Evolutionary conservation across 345 rosid species (phyloP).

Genomic region (Populus euphratica): DNA sequence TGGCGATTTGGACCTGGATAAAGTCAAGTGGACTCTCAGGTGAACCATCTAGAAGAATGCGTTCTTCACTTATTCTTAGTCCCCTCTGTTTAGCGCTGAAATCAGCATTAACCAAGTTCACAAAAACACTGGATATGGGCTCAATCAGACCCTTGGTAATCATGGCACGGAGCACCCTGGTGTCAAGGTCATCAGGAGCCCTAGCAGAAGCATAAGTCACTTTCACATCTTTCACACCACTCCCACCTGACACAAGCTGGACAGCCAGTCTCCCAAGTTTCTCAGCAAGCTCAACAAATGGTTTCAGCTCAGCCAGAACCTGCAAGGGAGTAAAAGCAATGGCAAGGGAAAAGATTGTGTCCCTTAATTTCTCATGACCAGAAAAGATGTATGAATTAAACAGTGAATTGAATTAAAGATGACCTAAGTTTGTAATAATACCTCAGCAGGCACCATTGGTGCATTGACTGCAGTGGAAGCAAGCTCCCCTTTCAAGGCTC

Average conservation of each 20-base stretch:
- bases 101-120: conserved; percentile 32
- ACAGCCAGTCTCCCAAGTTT: conserved; percentile 31
- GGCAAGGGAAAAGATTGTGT: background rate
- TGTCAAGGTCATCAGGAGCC: conserved; percentile 29
- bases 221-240: conserved; percentile 23
- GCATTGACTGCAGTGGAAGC: conserved; percentile 34
- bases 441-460: conserved; percentile 37
- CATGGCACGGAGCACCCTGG: conserved; percentile 30
- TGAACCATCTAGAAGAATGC: conserved; percentile 21
- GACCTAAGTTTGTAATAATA: conserved; percentile 1
- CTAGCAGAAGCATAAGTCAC: conserved; percentile 24
- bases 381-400: background rate
- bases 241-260: conserved; percentile 26
- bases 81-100: conserved; percentile 32
- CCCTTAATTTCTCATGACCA: background rate
- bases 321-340: background rate
- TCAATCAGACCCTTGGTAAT: conserved; percentile 30
- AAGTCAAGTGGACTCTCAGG: conserved; percentile 27
- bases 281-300: conserved; percentile 27
- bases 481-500: conserved; percentile 30
- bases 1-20: conserved; percentile 26
- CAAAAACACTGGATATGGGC: conserved; percentile 23
- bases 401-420: background rate
- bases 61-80: conserved; percentile 18
- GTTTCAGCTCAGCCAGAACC: conserved; percentile 22